Evolutionary conservation across 352 stramenopile species (phyloP), one percentile per base, ranked within the genome.

Genomic region (Pseudoperonospora humuli): DNA sequence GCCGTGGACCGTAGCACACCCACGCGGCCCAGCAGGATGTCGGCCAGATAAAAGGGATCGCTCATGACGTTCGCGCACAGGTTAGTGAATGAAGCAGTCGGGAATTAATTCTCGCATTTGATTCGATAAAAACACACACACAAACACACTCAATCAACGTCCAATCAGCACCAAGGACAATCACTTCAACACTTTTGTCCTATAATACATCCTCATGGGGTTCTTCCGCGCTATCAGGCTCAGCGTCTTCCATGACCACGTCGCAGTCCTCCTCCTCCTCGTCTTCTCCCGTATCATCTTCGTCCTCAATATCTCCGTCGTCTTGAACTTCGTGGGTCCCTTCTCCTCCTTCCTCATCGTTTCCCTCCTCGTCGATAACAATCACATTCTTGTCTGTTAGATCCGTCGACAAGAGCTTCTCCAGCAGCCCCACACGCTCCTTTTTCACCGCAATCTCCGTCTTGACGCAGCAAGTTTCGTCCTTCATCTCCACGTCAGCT

Each of bases 31-130:
- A 88, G 52, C 21, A 93, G 55, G 59, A 93, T 93, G 49, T 93
- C 80, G 6, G 80, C 80, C 23, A 93, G 63, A 46, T 89, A 89
- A 63, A 93, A 89, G 45, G 80, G 80, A 46, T 93, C 80, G 59
- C 80, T 88, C 80, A 93, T 93, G 27, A 11, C 32, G 11, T 14
- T 32, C 28, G 13, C 17, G 21, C 19, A 3, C 18, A 33, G n/a
- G 3, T 55, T 48, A 7, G 15, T 7, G 38, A 59, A 45, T 58
- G 26, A 45, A 45, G 24, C 2, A 32, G 2, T 28, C 14, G 23
- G n/a, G 5, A 44, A 40, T 33, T 37, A 19, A 32, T 13, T n/a
- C 8, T 24, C 7, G 11, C 13, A 28, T n/a, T 13, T 53, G 14
- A 73, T 67, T 73, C 50, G 51, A 43, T 55, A 45, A 54, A 58